These are phyloP conservation scores for Cajanus cajan DNA, from an alignment of 306 rosid genomes.

Conservation along the genomic window DNA sequence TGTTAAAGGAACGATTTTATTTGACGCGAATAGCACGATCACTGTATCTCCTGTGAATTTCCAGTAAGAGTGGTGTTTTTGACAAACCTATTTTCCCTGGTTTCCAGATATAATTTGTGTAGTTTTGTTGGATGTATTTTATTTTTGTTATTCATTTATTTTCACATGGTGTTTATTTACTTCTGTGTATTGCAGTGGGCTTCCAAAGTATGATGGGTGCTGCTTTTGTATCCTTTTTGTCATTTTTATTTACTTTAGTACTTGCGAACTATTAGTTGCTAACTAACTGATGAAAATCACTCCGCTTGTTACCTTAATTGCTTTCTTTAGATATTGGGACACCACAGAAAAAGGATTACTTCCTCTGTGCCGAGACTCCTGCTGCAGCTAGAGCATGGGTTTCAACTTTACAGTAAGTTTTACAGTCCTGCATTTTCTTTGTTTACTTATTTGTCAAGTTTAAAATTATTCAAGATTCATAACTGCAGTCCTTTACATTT, in stretches of 20 bases:
- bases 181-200: conserved; percentile 60
- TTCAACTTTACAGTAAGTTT: conserved; percentile 87
- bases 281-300: background rate
- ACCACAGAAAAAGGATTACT: conserved; percentile 95
- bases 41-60: conserved; percentile 92
- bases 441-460: background rate
- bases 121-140: background rate
- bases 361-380: conserved; percentile 98
- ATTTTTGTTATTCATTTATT: conserved; percentile 5
- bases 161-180: conserved; percentile 25
- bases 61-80: conserved; percentile 62
- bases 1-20: conserved; percentile 78
- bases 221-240: conserved; percentile 85
- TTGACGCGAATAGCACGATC: conserved; percentile 91
- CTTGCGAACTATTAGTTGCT: background rate
- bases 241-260: background rate
- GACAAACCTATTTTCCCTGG: background rate
- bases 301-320: conserved; percentile 46
- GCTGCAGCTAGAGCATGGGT: conserved; percentile 99
- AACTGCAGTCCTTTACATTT: background rate
- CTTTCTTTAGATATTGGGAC: conserved; percentile 75
- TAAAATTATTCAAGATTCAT: background rate
- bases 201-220: conserved; percentile 93
- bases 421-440: background rate
- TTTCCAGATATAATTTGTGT: background rate